These are phyloP conservation scores for Biancaea sappan DNA, from an alignment of 306 rosid genomes.

Conservation along the genomic window DNA sequence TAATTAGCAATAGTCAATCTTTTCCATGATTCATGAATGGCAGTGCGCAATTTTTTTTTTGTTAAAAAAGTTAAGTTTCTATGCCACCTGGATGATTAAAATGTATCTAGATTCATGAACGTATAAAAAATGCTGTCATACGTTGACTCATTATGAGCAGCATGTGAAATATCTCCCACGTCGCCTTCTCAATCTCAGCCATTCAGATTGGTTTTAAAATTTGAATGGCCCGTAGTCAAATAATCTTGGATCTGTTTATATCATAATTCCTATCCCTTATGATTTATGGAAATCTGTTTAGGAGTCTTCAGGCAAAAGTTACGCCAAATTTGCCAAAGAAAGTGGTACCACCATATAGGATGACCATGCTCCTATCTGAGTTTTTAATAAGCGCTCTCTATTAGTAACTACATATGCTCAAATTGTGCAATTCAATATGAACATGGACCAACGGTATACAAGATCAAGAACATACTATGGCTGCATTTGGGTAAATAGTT, in stretches of 20 bases:
- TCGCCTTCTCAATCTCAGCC: neutral
- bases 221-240: neutral
- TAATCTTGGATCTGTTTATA: neutral
- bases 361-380: neutral
- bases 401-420: neutral
- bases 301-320: neutral
- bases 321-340: neutral
- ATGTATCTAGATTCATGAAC: neutral
- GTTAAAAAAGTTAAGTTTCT: neutral
- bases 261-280: neutral
- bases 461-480: too few relatives aligned
- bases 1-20: neutral
- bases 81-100: neutral
- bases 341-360: neutral
- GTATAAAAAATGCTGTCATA: neutral
- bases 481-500: too few relatives aligned
- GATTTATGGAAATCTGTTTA: neutral
- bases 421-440: neutral
- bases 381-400: neutral
- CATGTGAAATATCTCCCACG: constrained; percentile 5
- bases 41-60: neutral
- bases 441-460: neutral
- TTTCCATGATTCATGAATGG: neutral
- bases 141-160: neutral
- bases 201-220: neutral